Evolutionary conservation across 1,284 basidiomycete genomes (phyloP).

Genomic region (Irpex rosettiformis): DNA sequence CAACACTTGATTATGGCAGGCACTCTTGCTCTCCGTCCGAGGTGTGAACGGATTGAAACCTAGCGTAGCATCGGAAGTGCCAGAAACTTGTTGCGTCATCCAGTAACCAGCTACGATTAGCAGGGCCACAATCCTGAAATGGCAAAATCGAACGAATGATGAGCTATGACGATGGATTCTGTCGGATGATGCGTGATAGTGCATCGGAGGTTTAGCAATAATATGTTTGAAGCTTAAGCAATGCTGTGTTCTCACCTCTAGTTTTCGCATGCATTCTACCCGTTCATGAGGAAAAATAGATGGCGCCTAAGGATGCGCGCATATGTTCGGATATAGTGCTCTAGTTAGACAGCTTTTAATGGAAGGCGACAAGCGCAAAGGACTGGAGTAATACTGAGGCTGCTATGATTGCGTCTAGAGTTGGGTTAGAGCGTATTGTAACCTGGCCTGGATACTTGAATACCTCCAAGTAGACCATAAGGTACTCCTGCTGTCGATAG

Average conservation of each 20-base stretch:
- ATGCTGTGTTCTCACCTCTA: background rate
- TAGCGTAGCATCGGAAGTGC: background rate
- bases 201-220: constrained; percentile 4
- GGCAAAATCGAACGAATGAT: background rate
- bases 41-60: background rate
- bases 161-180: background rate
- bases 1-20: background rate
- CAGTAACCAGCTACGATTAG: background rate
- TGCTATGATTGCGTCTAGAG: background rate
- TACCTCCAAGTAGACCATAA: too few species aligned
- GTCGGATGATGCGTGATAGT: background rate
- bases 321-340: background rate
- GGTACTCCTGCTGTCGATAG: too few species aligned
- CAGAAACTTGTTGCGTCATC: background rate
- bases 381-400: background rate
- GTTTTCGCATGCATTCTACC: background rate
- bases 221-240: background rate
- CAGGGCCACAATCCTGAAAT: background rate
- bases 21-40: background rate
- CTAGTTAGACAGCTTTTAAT: background rate
- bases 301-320: background rate
- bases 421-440: too few species aligned
- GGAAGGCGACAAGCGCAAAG: background rate
- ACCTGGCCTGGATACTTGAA: too few species aligned
- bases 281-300: background rate